These are phyloP conservation scores for Neocucurbitaria cava DNA, from an alignment of 2,329 filamentous ascomycete genomes.

Conservation along the genomic window DNA sequence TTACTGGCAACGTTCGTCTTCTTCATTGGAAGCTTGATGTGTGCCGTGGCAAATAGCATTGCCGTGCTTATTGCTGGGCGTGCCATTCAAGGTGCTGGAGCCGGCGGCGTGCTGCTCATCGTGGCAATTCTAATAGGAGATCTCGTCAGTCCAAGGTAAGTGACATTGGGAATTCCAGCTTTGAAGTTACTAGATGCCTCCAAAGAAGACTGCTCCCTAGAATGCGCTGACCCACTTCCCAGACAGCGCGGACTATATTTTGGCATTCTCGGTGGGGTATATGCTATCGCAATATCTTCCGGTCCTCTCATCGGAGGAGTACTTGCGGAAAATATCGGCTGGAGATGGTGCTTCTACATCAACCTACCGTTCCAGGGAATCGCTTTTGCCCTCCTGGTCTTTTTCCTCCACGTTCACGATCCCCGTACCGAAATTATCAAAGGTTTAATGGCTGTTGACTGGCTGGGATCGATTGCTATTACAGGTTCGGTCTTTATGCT, in stretches of 20 bases:
- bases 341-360: slow-evolving; percentile 55
- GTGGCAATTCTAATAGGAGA: too few species aligned
- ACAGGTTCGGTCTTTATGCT: slow-evolving; percentile 53
- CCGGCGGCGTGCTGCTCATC: too few species aligned
- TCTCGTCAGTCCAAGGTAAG: too few species aligned
- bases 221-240: too few species aligned
- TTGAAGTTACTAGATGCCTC: too few species aligned
- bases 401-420: slow-evolving; percentile 60
- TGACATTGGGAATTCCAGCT: too few species aligned
- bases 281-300: slow-evolving; percentile 1
- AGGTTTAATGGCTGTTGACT: slow-evolving; percentile 58
- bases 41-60: slow-evolving; percentile 55
- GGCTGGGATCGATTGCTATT: slow-evolving; percentile 54
- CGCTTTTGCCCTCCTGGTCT: slow-evolving; percentile 46
- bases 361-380: slow-evolving; percentile 34
- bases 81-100: slow-evolving; percentile 58
- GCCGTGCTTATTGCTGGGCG: slow-evolving; percentile 59
- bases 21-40: slow-evolving; percentile 55
- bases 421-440: slow-evolving; percentile 53
- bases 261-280: neutral
- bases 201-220: too few species aligned
- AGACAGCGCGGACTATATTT: too few species aligned
- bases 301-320: slow-evolving; percentile 14
- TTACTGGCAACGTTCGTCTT: slow-evolving; percentile 56
- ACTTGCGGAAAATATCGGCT: slow-evolving; percentile 29